A percentile compares a stretch with the other conserved stretches of the same genome.
These are phyloP conservation scores for Coniochaeta sp. DNA, from an alignment of 2,329 filamentous ascomycete genomes.

Conservation along the genomic window DNA sequence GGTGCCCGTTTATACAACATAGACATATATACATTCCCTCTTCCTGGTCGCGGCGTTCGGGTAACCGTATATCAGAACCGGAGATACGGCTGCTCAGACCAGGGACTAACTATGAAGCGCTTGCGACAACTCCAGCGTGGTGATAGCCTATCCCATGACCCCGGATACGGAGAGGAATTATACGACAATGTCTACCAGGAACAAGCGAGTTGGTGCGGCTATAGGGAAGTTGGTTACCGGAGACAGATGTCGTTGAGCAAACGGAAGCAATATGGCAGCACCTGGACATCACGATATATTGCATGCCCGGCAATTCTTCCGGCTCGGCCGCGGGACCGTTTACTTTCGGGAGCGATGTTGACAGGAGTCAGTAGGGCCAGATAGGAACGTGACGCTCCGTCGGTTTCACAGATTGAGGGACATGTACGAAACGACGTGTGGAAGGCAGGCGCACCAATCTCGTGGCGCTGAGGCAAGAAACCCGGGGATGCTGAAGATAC, in stretches of 20 bases:
- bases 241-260: no score
- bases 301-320: neutral
- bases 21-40: neutral
- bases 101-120: neutral
- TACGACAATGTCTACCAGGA: no score
- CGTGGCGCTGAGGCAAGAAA: neutral
- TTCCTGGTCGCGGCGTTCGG: neutral
- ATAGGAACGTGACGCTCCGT: neutral
- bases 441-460: neutral
- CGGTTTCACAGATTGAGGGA: neutral
- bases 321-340: neutral
- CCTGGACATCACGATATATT: no score
- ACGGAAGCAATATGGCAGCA: no score
- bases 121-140: neutral
- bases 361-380: neutral
- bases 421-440: neutral
- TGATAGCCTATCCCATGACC: neutral
- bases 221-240: no score
- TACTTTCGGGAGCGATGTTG: no score
- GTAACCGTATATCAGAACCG: neutral
- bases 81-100: neutral
- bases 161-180: neutral
- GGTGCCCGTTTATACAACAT: neutral
- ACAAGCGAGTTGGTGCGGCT: no score
- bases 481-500: no score